Base-by-base conservation (phyloP, 2,329 filamentous ascomycete genomes). In the Colletotrichum filicis region DNA sequence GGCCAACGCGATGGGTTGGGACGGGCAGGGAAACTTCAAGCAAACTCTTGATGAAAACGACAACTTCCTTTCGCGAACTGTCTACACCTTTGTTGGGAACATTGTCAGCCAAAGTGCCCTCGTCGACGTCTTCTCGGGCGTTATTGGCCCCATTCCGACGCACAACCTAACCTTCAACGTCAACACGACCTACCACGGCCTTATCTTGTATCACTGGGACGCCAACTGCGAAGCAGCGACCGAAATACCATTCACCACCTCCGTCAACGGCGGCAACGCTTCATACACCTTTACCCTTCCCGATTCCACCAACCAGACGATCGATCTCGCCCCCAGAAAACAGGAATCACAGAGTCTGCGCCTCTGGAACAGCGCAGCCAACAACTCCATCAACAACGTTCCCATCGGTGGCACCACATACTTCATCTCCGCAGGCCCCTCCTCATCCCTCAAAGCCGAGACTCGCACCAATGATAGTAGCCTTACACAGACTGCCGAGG, bases 31-130 rank as follows among this genome's bases (percentile, higher is more conserved):
- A 2, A 22, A 26, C 19, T 60, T 71, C 35, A 11, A 42, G 4
- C 62, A 53, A 6, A 60, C 55, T 5, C 30, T 71, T 2, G 37
- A 56, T 24, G 42, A 35, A 3, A 55, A 66, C n/a, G 68, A 66
- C 28, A 32, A 55, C 6, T 70, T 70, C 12, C 55, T 70, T 9
- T 58, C 67, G 12, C 62, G 53, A 26, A 28, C 62, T 2, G 55
- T 46, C 8, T 71, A 61, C 11, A 60, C 62, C 12, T 71, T 71
- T 24, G 68, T 61, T 11, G 68, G 62, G 2, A 67, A 71, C 22
- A 35, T 71, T 3, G 62, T 66, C 56, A 66, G 68, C n/a, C 68
- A 61, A 37, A 68, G 46, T 35, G 68, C 68, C 16, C 64, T 71
- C 2, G 63, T 71, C 1, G 64, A 66, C n/a, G 68, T 66, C 35